Base-by-base conservation (phyloP, 257 asterid genomes). In the Anisodus acutangulus region DNA sequence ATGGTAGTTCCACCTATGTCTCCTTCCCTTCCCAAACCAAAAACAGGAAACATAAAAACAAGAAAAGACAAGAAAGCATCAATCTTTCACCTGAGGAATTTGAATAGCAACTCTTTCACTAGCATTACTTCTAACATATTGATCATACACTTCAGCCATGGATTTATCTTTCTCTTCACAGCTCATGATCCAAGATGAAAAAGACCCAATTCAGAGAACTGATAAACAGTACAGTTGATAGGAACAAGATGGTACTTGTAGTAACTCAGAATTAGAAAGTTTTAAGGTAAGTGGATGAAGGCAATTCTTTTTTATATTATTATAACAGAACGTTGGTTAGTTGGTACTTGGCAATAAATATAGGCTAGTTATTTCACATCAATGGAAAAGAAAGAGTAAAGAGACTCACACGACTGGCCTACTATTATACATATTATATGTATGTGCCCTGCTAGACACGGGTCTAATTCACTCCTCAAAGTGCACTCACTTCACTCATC, bases 21-120 rank as follows among this genome's bases (percentile, higher is more conserved):
- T 55, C 59, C 59, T 55, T 55, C 59, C 26, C 26, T 17, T 16
- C 53, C 53, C 78, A 69, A 69, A 41, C 8, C 15, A 16, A 39
- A 5, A 41, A 41, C 45, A 41, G 4, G 45, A 41, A 41, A 41
- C 5, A 60, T 70, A 60, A 80, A 31, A 43, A 35, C 37, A 58
- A 70, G 39, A 80, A 47, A 69, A 53, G 15, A 49, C 47, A 47
- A 76, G 59, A 78, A 12, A 74, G 43, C 43, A 74, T 51, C 39
- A 47, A 12, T 3, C 5, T 78, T 78, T 84, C 74, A 88, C 91
- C 91, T 86, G 79, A 63, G 88, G 83, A 83, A 87, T 85, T 59
- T 88, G 85, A 87, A 86, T 37, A 10, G 68, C 80, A 88, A 74
- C 84, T 71, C 85, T 79, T 80, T 82, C 85, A 81, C 80, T 22